phyloP scores from a whole-genome alignment of 2,329 filamentous ascomycete genomes.

The Trichophyton schoenleinii region DNA sequence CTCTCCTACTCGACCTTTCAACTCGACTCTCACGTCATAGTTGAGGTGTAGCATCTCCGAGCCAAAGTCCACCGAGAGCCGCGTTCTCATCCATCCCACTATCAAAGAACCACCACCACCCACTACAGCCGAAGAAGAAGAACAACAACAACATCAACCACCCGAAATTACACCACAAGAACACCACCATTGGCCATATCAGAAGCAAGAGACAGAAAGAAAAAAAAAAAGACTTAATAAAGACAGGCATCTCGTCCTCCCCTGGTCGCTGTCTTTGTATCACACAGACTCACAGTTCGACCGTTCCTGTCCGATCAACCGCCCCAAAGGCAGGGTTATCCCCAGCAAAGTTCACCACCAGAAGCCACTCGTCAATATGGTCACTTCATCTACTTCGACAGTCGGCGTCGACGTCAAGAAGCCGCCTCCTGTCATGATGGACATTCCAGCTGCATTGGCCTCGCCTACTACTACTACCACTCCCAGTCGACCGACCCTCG shows the following conservation, averaged over 20 bases:
- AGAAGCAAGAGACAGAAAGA: background rate
- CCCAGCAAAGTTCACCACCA: background rate
- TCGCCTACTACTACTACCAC: background rate
- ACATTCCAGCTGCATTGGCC: too few relatives aligned
- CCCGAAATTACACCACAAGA: background rate
- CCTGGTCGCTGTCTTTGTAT: background rate
- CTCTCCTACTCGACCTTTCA: too few relatives aligned
- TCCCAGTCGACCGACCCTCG: background rate
- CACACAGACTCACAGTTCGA: background rate
- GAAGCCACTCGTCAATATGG: background rate
- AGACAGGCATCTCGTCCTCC: background rate
- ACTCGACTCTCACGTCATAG: too few relatives aligned
- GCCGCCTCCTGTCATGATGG: too few relatives aligned
- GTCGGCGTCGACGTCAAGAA: too few relatives aligned
- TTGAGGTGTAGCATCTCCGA: too few relatives aligned
- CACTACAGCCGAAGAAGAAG: background rate
- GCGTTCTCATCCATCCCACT: too few relatives aligned
- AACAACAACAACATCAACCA: background rate
- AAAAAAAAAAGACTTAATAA: background rate
- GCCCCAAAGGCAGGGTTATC: background rate
- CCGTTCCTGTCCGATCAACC: slow-evolving; percentile 1
- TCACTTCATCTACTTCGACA: too few relatives aligned
- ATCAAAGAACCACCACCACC: background rate
- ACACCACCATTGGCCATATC: background rate
- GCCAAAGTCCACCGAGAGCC: too few relatives aligned